Percentiles rank a stretch among this genome's conserved stretches.
Conservation (phyloP, 139 green algal species). For the Coelastrella sp. region DNA sequence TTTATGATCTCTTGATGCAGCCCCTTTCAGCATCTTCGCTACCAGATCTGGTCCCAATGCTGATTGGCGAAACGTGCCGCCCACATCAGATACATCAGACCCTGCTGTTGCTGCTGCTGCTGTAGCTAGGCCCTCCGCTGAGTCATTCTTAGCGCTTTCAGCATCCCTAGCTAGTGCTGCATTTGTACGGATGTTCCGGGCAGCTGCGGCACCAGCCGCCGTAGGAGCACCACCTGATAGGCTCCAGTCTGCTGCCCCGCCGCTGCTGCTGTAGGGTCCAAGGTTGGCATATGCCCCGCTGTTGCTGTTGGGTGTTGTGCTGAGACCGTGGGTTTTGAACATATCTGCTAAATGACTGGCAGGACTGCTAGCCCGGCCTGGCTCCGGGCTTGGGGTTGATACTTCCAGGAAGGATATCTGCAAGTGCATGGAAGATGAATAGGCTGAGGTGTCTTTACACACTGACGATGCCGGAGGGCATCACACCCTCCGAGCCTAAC, state of each 20-base stretch:
- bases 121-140: neutral
- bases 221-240: neutral
- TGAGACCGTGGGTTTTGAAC: neutral
- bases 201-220: neutral
- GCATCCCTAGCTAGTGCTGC: neutral
- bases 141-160: neutral
- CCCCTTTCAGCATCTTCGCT: neutral
- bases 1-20: too few relatives aligned
- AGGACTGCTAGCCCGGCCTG: too few relatives aligned
- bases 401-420: neutral
- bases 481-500: too few relatives aligned
- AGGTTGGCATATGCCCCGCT: neutral
- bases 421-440: neutral
- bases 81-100: neutral
- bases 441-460: neutral
- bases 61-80: neutral
- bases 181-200: neutral
- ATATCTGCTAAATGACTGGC: neutral
- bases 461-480: too few relatives aligned
- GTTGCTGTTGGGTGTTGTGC: neutral
- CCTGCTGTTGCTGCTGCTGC: neutral
- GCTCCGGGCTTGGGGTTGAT: neutral
- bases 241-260: neutral
- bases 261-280: neutral
- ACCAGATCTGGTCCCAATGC: neutral